Evolutionary conservation across 1,284 basidiomycete genomes (phyloP).

Genomic region (Tranzscheliella williamsii): DNA sequence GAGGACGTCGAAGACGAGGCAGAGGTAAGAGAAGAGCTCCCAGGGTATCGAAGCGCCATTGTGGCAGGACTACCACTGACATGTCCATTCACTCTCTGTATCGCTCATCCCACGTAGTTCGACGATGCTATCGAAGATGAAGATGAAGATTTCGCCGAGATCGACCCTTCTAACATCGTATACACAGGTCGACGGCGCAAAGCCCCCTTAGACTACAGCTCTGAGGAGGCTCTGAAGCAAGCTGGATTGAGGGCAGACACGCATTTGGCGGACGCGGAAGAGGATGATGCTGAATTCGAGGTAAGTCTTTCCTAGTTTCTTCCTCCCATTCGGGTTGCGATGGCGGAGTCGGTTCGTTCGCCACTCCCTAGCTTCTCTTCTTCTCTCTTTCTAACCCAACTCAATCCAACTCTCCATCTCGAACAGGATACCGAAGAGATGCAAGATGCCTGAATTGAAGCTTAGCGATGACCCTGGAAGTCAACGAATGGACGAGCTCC

Average conservation of each 20-base stretch:
- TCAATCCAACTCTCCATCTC: too few species aligned
- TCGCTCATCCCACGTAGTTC: conserved; percentile 7
- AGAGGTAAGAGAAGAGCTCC: too few species aligned
- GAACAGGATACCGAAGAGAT: too few species aligned
- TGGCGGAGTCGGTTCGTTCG: too few species aligned
- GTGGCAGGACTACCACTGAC: not conserved
- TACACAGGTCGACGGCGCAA: conserved; percentile 39
- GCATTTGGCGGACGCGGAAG: conserved; percentile 22
- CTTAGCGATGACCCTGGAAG: not conserved
- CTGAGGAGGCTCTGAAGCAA: conserved; percentile 46
- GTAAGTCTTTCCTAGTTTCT: too few species aligned
- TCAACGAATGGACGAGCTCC: too few species aligned
- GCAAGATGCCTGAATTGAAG: conserved; percentile 7
- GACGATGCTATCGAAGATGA: conserved; percentile 39
- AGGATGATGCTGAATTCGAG: conserved; percentile 44
- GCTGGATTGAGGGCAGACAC: conserved; percentile 33
- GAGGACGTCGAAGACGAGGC: conserved; percentile 30
- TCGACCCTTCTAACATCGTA: conserved; percentile 42
- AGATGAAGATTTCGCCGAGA: conserved; percentile 43
- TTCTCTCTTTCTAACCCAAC: too few species aligned
- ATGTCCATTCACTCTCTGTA: not conserved
- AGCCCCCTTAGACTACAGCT: conserved; percentile 47
- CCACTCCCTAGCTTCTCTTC: too few species aligned
- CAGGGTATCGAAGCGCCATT: too few species aligned
- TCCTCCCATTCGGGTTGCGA: too few species aligned